Percentiles rank a stretch among this genome's conserved stretches.
These are phyloP conservation scores for Hericium erinaceus DNA, from an alignment of 768 basidiomycete species.

Conservation along the genomic window DNA sequence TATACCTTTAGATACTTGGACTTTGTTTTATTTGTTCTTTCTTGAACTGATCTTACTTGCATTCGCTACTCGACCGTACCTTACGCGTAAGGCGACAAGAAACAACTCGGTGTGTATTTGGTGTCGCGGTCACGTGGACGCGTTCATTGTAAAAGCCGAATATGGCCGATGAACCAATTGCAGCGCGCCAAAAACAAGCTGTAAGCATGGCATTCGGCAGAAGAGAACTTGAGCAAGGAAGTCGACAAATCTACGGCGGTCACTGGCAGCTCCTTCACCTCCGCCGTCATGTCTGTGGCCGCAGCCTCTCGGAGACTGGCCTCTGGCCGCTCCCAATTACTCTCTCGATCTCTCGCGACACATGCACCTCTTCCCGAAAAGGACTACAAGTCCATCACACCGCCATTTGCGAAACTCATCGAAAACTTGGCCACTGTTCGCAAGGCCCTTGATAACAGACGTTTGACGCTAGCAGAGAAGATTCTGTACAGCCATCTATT, in stretches of 20 bases:
- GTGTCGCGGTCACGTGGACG: not conserved
- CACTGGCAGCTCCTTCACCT: not conserved
- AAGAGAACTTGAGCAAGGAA: not conserved
- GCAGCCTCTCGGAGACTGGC: conserved; percentile 3
- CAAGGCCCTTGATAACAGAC: conserved; percentile 55
- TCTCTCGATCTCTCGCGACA: conserved; percentile 26
- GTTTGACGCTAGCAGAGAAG: conserved; percentile 94
- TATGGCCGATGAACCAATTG: not conserved
- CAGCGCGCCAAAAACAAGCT: too few species aligned
- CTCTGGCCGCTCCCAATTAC: not conserved
- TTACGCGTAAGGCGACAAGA: not conserved
- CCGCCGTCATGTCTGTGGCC: conserved; percentile 2
- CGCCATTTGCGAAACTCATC: conserved; percentile 69
- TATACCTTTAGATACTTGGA: not conserved
- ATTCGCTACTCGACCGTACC: too few species aligned
- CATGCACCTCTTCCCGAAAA: conserved; percentile 36
- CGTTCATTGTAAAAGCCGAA: not conserved
- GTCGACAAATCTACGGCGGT: not conserved
- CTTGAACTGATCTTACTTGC: too few species aligned
- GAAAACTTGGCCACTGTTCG: conserved; percentile 64
- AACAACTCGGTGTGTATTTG: not conserved
- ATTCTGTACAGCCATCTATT: conserved; percentile 90
- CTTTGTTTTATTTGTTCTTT: not conserved
- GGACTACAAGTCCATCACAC: conserved; percentile 68
- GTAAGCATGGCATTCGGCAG: not conserved